phyloP scores from a whole-genome alignment of 2,329 filamentous ascomycete genomes.

The Ceratocystis smalleyi region DNA sequence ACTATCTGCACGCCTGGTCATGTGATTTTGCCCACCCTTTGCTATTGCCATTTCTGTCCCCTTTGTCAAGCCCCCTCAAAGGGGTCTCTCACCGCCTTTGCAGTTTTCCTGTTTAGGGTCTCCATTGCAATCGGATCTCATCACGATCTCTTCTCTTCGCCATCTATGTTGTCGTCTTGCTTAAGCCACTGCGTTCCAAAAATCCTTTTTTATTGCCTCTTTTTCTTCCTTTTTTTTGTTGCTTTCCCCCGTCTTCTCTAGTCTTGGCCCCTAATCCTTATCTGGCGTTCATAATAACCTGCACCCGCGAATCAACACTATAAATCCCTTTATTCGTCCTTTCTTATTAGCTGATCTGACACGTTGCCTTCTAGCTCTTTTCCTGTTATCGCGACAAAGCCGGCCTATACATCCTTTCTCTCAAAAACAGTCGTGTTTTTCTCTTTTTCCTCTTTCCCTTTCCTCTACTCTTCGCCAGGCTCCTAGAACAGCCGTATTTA shows the following conservation, averaged over 20 bases:
- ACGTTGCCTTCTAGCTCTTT: conserved; percentile 11
- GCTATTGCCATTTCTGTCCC: not conserved
- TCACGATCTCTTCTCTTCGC: conserved; percentile 8
- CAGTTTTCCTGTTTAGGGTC: conserved; percentile 16
- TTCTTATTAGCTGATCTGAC: conserved; percentile 2
- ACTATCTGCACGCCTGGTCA: not conserved
- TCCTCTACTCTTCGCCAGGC: no score
- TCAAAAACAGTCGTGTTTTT: not conserved
- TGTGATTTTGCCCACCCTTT: not conserved
- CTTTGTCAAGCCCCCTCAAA: not conserved
- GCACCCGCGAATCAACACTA: not conserved
- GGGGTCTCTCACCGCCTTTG: conserved; percentile 21
- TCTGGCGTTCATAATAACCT: not conserved
- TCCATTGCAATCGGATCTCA: not conserved
- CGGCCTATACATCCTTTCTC: not conserved
- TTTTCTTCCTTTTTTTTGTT: not conserved
- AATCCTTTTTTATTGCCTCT: not conserved
- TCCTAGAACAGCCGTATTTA: no score
- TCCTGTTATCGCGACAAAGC: conserved; percentile 3
- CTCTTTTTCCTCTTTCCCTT: not conserved
- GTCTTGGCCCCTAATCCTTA: conserved; percentile 4
- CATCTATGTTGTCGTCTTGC: conserved; percentile 16
- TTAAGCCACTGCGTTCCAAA: conserved; percentile 18
- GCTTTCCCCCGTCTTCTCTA: conserved; percentile 11
- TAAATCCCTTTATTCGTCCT: conserved; percentile 13